Evolutionary conservation across 148 eudicot genomes (phyloP).

Genomic region (Vaccinium myrtillus): DNA sequence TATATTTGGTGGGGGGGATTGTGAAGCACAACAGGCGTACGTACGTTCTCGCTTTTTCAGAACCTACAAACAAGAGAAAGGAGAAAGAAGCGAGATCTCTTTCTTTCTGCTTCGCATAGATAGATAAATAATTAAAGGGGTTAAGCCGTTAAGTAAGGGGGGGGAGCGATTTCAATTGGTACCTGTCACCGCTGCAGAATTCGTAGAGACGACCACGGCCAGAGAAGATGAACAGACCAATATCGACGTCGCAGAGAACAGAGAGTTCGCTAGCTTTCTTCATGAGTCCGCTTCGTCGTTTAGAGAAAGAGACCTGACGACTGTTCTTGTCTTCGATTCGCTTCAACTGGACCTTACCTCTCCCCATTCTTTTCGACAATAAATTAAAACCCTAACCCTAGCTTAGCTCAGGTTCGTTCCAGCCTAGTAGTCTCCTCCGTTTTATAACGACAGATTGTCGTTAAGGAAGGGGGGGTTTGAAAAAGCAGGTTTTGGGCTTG

Average conservation of each 20-base stretch:
- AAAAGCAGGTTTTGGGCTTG: not conserved
- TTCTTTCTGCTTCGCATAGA: not conserved
- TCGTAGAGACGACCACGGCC: conserved; percentile 19
- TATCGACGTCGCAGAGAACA: conserved; percentile 22
- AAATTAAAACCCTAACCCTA: conserved; percentile 14
- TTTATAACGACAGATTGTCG: not conserved
- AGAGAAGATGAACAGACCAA: conserved; percentile 26
- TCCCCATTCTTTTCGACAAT: conserved; percentile 5
- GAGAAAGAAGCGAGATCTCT: not conserved
- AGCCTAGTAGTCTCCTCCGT: not conserved
- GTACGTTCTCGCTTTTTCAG: not conserved
- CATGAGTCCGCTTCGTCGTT: conserved; percentile 17
- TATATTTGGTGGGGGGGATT: not conserved
- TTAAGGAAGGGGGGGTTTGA: not conserved
- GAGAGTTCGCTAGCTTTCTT: conserved; percentile 27
- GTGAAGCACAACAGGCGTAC: not conserved
- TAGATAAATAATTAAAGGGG: not conserved
- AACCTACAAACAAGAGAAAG: not conserved
- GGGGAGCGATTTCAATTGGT: not conserved
- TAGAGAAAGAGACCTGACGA: conserved; percentile 25
- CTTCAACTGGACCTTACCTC: conserved; percentile 22
- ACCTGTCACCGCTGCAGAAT: conserved; percentile 23
- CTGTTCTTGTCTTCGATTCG: conserved; percentile 24
- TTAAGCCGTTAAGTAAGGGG: not conserved
- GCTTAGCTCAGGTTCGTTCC: too few species aligned